Base-by-base conservation (phyloP, 164 flowering plant genomes). In the Annona squamosa region DNA sequence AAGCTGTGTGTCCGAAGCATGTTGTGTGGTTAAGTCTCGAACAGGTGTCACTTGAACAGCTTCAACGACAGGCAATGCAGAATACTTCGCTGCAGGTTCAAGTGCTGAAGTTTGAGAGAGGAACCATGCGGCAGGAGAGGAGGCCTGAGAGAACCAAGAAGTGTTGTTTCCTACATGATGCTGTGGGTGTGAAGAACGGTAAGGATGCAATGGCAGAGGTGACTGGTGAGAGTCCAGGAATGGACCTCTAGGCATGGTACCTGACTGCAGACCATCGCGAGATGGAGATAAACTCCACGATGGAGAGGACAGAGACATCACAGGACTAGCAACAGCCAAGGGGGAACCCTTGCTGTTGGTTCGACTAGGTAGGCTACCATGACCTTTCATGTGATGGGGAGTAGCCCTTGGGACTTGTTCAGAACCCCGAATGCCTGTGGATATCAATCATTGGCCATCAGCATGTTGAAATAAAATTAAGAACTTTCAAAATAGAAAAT, bases 301-400 rank as follows among this genome's bases (percentile, higher is more conserved):
- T 5, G 99, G 98, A n/a, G 97, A 90, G 6, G 98, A 88, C 43
- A 84, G 80, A 42, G 95, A 88, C 2, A 85, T 75, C 64, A 82
- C 70, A 2, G 96, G 86, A 79, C 75, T 86, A 46, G 77, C 59
- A 63, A 76, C 56, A 19, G 89, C 57, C 43, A 84, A 72, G 73
- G 87, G 85, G 68, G 80, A 71, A 63, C 78, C 79, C 82, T 86
- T 90, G 84, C 77, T 84, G 79, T 84, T 82, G 48, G 80, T 78
- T 79, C 86, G 82, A 66, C 84, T 83, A 80, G 78, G 75, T 70
- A 89, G 80, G 46, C 91, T 74, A 13, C 84, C 66, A 57, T 70
- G 47, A 68, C 78, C 77, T 75, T 90, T 91, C 72, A 75, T 85
- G 69, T 82, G 86, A 76, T 62, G 73, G 19, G 77, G 52, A 81